A percentile compares a stretch with the other conserved stretches of the same genome.
Conservation (phyloP, 2,329 filamentous ascomycete genomes). For the Tolypocladium amazonense region DNA sequence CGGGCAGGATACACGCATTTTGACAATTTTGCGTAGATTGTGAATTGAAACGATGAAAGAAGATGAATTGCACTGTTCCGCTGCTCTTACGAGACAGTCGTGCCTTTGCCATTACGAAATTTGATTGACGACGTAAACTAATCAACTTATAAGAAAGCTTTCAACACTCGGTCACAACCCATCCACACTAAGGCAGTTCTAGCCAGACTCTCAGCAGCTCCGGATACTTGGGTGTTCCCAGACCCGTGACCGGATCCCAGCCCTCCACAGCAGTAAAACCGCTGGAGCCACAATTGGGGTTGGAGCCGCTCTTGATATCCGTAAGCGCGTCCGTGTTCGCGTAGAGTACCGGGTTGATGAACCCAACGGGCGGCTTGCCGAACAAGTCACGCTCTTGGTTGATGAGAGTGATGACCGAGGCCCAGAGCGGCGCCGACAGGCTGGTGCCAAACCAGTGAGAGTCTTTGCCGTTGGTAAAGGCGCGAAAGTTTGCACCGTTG, state of each 20-base stretch:
- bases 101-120: not conserved
- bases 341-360: constrained; percentile 29
- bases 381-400: constrained; percentile 7
- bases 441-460: constrained; percentile 8
- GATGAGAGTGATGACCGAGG: constrained; percentile 10
- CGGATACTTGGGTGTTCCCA: constrained; percentile 6
- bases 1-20: too few relatives aligned
- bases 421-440: constrained; percentile 9
- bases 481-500: constrained; percentile 38
- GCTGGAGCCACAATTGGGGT: constrained; percentile 23
- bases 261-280: constrained; percentile 5
- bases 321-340: constrained; percentile 21
- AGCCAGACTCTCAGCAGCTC: constrained; percentile 4
- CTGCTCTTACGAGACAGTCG: too few relatives aligned
- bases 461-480: not conserved
- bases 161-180: not conserved
- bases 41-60: too few relatives aligned
- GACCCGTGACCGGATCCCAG: constrained; percentile 6
- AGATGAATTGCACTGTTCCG: too few relatives aligned
- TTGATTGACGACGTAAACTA: not conserved
- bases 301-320: constrained; percentile 25
- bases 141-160: not conserved
- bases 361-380: constrained; percentile 27
- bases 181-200: not conserved
- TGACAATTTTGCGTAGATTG: too few relatives aligned